Evolutionary conservation across 2,329 filamentous ascomycete genomes (phyloP), one percentile per base, ranked within the genome.

Genomic region (Neofusicoccum kwambonambiense): DNA sequence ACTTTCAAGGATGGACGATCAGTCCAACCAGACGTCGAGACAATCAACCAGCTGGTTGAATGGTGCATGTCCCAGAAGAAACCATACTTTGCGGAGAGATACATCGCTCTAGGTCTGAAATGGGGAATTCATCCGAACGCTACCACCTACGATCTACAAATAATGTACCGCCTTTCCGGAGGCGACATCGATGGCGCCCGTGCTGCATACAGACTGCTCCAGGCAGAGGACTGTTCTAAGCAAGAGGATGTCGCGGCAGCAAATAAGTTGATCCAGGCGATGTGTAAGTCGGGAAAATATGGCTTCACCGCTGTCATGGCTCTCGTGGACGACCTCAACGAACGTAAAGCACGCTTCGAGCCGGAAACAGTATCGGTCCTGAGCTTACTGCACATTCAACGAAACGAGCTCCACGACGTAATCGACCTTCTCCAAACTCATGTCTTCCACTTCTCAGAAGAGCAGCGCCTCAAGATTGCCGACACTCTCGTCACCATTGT

Each of bases 351-450:
- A 7, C 85, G 84, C 1, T 83, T 97, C 13, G 89, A 91, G 41
- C 87, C 93, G 0, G 84, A 88, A 49, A 96, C 93, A 0, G 86
- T 95, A 0, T 87, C 89, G 6, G 84, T 86, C 0, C 81, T 97
- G n/a, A 90, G 89, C 66, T 81, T 89, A 50, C 81, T 90, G 47
- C 90, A 96, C 69, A 83, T 97, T 11, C 84, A 86, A 67, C 87
- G 90, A 45, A 90, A 92, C 71, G 91, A 96, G 73, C 84, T 88
- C 49, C 87, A 89, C 68, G 92, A 96, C 67, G 88, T 92, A 4
- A 89, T 92, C 67, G 92, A 96, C 73, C 84, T 96, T 0, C 84
- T 98, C 15, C 92, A 93, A 27, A 84, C 89, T 4, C 89, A 95
- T 69, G 85, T 87, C 4, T 87, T 88, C 69, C 85, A 89, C 64